Evolutionary conservation across 2,329 filamentous ascomycete genomes (phyloP).

Genomic region (Hypoxylon sp.): DNA sequence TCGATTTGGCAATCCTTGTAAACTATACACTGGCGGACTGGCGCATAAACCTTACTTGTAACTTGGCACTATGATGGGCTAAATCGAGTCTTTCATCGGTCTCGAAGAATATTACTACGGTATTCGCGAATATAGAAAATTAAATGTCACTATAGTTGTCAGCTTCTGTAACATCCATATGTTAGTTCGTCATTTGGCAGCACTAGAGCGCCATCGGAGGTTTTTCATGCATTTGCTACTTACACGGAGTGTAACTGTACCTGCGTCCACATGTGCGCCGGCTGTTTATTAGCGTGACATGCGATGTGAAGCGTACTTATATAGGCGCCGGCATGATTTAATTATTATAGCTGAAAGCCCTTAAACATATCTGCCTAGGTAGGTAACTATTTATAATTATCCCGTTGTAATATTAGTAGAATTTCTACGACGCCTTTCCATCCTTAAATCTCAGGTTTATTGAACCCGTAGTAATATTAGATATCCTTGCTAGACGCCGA

Average conservation of each 20-base stretch:
- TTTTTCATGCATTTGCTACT: conserved; percentile 35
- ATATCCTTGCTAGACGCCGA: neutral
- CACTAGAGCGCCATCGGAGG: conserved; percentile 26
- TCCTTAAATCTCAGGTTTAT: neutral
- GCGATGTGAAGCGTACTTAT: conserved; percentile 30
- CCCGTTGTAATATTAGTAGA: no score
- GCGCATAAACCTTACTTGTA: conserved; percentile 6
- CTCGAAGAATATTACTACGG: neutral
- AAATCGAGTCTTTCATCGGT: neutral
- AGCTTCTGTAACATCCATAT: neutral
- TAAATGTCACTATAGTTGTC: neutral
- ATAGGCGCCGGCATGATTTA: neutral
- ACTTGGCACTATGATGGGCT: conserved; percentile 16
- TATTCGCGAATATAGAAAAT: neutral
- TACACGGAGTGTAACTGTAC: conserved; percentile 35
- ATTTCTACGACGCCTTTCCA: neutral
- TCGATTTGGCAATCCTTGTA: conserved; percentile 29
- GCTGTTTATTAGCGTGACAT: conserved; percentile 45
- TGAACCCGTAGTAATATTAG: neutral
- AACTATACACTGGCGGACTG: neutral
- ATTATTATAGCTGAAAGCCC: neutral
- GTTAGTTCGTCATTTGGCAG: neutral
- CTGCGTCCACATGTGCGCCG: conserved; percentile 35
- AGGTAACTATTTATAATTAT: neutral
- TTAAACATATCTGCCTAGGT: neutral